A percentile compares a stretch with the other conserved stretches of the same genome.
phyloP scores from a whole-genome alignment of 2,329 filamentous ascomycete genomes.

The Fusarium nematophilum region DNA sequence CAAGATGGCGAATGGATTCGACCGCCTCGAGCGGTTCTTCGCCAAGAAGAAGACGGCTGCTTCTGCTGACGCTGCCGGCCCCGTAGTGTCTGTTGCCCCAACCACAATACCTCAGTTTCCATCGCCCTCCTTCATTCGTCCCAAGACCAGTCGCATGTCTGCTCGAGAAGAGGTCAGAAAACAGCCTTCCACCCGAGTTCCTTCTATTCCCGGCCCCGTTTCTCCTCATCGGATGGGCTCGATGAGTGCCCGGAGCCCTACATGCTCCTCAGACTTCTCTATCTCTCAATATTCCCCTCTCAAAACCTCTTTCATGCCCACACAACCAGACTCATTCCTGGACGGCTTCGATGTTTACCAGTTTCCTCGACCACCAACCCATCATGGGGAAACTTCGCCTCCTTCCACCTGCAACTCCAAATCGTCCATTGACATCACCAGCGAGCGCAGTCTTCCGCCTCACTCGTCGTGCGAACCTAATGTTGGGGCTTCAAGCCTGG shows the following conservation, averaged over 20 bases:
- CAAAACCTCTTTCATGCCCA: conserved; percentile 43
- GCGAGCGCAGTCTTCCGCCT: conserved; percentile 42
- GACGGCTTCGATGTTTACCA: conserved; percentile 51
- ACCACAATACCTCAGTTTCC: conserved; percentile 57
- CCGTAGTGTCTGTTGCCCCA: conserved; percentile 35
- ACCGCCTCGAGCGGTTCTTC: conserved; percentile 65
- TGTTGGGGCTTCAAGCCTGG: conserved; percentile 37
- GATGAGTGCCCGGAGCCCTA: conserved; percentile 20
- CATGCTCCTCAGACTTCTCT: conserved; percentile 23
- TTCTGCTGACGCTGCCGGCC: conserved; percentile 40
- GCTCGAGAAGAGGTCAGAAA: conserved; percentile 62
- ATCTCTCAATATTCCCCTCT: conserved; percentile 34
- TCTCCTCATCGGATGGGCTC: conserved; percentile 34
- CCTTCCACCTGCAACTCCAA: conserved; percentile 37
- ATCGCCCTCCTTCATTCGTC: conserved; percentile 66
- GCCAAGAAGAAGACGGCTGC: conserved; percentile 52
- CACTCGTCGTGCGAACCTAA: conserved; percentile 39
- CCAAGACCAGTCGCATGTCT: conserved; percentile 65
- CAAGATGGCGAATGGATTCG: conserved; percentile 60
- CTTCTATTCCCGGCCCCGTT: conserved; percentile 40
- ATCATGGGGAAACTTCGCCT: conserved; percentile 42
- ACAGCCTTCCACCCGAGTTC: conserved; percentile 45
- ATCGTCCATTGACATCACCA: conserved; percentile 37
- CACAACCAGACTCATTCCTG: conserved; percentile 39
- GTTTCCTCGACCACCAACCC: conserved; percentile 51